Percentiles rank a stretch among this genome's conserved stretches.
Evolutionary conservation across 2,329 filamentous ascomycete genomes (phyloP).

Genomic region (Acrocalymma vagum): DNA sequence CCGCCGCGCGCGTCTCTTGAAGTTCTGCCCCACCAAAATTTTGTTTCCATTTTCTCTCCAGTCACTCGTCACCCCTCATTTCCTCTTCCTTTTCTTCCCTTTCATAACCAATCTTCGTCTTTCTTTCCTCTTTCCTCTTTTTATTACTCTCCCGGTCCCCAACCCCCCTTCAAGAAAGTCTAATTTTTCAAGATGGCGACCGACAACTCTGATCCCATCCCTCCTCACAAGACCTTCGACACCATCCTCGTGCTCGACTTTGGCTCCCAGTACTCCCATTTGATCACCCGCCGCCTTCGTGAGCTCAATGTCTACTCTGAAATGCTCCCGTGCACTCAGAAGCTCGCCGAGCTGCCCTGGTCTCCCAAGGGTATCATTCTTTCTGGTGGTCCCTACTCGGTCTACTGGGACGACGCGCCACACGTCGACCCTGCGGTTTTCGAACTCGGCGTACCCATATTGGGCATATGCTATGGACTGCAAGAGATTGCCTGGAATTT

Average conservation of each 20-base stretch:
- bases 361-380: constrained; percentile 87
- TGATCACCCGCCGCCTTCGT: constrained; percentile 78
- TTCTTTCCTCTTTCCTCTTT: constrained; percentile 8
- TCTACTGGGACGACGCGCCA: constrained; percentile 80
- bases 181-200: constrained; percentile 42
- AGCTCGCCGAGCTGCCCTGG: constrained; percentile 77
- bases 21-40: constrained; percentile 29
- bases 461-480: constrained; percentile 70
- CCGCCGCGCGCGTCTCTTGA: constrained; percentile 9
- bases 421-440: constrained; percentile 86
- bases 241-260: constrained; percentile 79
- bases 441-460: constrained; percentile 71
- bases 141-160: constrained; percentile 14
- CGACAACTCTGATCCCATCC: constrained; percentile 52
- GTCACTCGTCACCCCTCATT: neutral
- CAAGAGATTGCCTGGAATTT: constrained; percentile 79
- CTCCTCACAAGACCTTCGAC: constrained; percentile 63
- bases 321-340: constrained; percentile 87
- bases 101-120: constrained; percentile 6
- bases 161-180: constrained; percentile 13
- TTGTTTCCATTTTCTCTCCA: constrained; percentile 15
- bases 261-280: constrained; percentile 75
- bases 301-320: constrained; percentile 85
- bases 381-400: constrained; percentile 76
- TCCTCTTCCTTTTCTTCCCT: constrained; percentile 11